Percentiles rank a stretch among this genome's conserved stretches.
Conservation (phyloP, 1,284 basidiomycete species). For the Pseudozyma sp. region DNA sequence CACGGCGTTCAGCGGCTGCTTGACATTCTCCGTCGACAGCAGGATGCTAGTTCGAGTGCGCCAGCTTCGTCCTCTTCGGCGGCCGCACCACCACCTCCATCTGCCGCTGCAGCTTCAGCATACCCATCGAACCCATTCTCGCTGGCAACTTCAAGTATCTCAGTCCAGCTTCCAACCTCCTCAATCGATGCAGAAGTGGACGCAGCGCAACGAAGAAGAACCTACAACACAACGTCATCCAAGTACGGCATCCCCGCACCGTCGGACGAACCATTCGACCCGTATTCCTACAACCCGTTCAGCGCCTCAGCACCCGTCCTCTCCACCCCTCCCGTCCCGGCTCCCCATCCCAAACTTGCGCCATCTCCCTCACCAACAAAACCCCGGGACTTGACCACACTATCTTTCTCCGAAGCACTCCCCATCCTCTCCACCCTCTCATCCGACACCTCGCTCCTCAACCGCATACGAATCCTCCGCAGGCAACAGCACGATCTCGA, state of each 20-base stretch:
- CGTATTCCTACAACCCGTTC: conserved; percentile 41
- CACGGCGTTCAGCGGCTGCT: conserved; percentile 48
- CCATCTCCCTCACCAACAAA: not conserved
- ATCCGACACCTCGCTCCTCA: conserved; percentile 17
- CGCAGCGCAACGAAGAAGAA: conserved; percentile 20
- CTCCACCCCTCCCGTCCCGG: conserved; percentile 1
- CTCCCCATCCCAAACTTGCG: not conserved
- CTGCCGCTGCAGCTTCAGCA: not conserved
- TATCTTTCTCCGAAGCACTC: conserved; percentile 31
- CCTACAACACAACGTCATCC: conserved; percentile 17
- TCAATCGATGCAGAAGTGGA: not conserved
- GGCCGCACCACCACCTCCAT: not conserved
- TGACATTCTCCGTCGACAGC: conserved; percentile 35
- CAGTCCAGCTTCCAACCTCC: not conserved
- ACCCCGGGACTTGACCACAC: conserved; percentile 19
- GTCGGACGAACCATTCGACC: conserved; percentile 23
- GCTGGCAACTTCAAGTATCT: not conserved
- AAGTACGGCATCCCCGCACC: conserved; percentile 13
- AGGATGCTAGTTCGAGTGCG: conserved; percentile 19
- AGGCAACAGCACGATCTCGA: conserved; percentile 30
- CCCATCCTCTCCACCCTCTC: conserved; percentile 36
- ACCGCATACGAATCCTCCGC: conserved; percentile 12
- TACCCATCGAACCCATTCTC: conserved; percentile 11
- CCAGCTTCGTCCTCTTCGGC: conserved; percentile 3
- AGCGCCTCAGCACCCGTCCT: conserved; percentile 11